Evolutionary conservation across 1,284 basidiomycete genomes (phyloP).

Genomic region (Wolfiporia cocos): DNA sequence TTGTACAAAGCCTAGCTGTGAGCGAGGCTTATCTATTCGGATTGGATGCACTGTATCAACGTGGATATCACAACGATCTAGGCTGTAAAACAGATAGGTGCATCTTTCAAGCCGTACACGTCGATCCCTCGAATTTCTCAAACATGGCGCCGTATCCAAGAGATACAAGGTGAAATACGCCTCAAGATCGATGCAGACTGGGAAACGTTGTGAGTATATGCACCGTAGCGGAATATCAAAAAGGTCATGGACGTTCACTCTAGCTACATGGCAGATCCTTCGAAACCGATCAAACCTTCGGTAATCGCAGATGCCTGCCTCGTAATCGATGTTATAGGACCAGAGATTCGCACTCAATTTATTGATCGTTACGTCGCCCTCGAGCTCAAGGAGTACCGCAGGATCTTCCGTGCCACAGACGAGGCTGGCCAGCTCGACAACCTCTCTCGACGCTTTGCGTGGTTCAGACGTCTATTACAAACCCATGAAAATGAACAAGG

Average conservation of each 20-base stretch:
- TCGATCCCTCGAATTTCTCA: constrained; percentile 73
- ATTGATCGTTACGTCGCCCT: constrained; percentile 88
- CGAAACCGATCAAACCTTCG: constrained; percentile 57
- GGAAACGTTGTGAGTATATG: constrained; percentile 85
- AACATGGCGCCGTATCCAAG: constrained; percentile 74
- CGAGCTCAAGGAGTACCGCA: constrained; percentile 93
- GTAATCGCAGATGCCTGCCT: constrained; percentile 74
- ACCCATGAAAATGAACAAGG: constrained; percentile 87
- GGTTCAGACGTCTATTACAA: constrained; percentile 91
- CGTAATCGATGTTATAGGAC: constrained; percentile 82
- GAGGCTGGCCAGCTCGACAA: constrained; percentile 98
- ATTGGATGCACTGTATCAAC: constrained; percentile 6
- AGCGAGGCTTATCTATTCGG: constrained; percentile 23
- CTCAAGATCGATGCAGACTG: constrained; percentile 83
- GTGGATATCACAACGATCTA: constrained; percentile 26
- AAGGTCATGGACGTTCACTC: no score
- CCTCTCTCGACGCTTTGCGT: constrained; percentile 87
- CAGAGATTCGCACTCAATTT: constrained; percentile 74
- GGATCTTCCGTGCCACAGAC: constrained; percentile 89
- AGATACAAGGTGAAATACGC: constrained; percentile 72
- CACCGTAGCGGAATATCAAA: no score
- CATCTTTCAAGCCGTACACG: constrained; percentile 71
- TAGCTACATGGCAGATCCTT: constrained; percentile 77
- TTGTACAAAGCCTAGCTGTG: constrained; percentile 77
- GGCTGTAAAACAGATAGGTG: constrained; percentile 85